Evolutionary conservation across 176 grass and related monocot species (phyloP), one percentile per base, ranked within the genome.

Genomic region (Lolium perenne): DNA sequence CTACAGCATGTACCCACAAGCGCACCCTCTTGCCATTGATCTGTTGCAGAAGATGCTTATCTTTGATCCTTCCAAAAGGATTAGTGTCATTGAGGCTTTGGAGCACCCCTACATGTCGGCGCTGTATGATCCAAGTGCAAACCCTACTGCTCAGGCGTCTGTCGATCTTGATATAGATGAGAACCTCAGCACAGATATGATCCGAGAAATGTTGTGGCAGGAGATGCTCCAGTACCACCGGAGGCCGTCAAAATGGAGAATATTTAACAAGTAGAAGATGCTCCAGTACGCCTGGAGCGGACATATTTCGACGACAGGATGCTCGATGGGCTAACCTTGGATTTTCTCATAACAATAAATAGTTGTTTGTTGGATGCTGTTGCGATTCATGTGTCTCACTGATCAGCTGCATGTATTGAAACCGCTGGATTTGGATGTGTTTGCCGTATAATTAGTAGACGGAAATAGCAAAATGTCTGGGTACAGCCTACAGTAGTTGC

Each of bases 151-250:
- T 80, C 76, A 80, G n/a, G 85, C 84, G 29, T 76, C 85, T 16
- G 69, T 87, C 2, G 81, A 91, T 60, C 85, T 91, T 0, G 76
- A 80, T 2, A 91, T 91, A 59, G 85, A 91, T 80, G 89, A 91
- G 68, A 91, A 87, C 63, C 75, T 87, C 20, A 49, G 80, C 2
- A 65, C 83, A 40, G 89, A 87, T 0, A 91, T 80, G 89, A 91
- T 91, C 58, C 56, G 84, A 7, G 89, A 91, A 74, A 87, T 91
- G 89, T 80, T 91, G 89, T 91, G 89, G 84, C 89, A 91, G 84
- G 89, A 91, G 75, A 91, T 87, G 89, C 60, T 91, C 56, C 67
- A 79, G 38, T 83, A 87, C 48, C 84, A 87, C 74, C 89, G 66
- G 80, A 80, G 67, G 84, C 61, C 7, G 14, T 83, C 40, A 25